A percentile compares a stretch with the other conserved stretches of the same genome.
These are phyloP conservation scores for Hyphodiscus sp. DNA, from an alignment of 2,329 filamentous ascomycete species.

Conservation along the genomic window DNA sequence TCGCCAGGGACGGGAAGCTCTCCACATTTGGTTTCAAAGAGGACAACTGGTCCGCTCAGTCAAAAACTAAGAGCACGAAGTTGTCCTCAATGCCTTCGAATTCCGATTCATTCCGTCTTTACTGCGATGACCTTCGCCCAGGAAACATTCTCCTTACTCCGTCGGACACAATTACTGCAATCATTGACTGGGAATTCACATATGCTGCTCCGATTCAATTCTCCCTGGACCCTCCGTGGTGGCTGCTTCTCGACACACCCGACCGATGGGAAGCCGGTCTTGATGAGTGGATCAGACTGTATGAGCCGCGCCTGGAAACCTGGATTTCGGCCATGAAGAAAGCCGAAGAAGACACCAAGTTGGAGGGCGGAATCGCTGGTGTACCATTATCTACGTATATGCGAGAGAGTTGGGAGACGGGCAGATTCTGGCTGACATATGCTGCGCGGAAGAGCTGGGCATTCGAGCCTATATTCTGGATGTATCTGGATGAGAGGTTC, in stretches of 20 bases:
- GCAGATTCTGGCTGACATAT: conserved; percentile 31
- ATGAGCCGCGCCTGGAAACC: conserved; percentile 28
- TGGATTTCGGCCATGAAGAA: conserved; percentile 30
- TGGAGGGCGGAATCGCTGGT: background rate
- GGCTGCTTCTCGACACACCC: conserved; percentile 31
- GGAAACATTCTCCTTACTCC: no score
- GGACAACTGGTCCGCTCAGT: conserved; percentile 1
- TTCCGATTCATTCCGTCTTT: no score
- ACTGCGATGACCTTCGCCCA: no score
- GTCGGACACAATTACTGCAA: no score
- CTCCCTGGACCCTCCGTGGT: conserved; percentile 33
- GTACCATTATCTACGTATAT: background rate
- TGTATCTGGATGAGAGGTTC: conserved; percentile 29
- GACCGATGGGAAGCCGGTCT: conserved; percentile 31
- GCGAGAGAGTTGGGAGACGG: conserved; percentile 31
- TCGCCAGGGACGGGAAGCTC: conserved; percentile 17
- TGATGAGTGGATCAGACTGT: conserved; percentile 27
- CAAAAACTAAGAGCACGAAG: background rate
- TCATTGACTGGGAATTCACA: no score
- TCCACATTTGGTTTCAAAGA: conserved; percentile 1
- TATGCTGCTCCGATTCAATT: no score
- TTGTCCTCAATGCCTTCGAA: no score
- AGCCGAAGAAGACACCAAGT: conserved; percentile 23
- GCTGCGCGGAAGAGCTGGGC: conserved; percentile 27
- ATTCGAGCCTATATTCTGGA: conserved; percentile 28